Percentiles rank a stretch among this genome's conserved stretches.
Evolutionary conservation across 805 yeast species (phyloP).

Genomic region (Saccharomycopsis schoenii): DNA sequence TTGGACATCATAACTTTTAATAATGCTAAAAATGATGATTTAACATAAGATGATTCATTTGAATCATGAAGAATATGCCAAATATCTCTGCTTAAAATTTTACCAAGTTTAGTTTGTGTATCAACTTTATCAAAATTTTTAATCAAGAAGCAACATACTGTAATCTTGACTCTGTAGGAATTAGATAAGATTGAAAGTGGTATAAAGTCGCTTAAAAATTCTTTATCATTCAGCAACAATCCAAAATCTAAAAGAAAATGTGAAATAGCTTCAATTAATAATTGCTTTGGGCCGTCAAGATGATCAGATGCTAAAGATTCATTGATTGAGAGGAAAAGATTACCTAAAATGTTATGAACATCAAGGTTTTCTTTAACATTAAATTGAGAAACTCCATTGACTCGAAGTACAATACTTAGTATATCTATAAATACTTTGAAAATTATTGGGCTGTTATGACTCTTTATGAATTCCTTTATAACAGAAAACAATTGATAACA

Average conservation of each 20-base stretch:
- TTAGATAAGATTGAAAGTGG: slow-evolving; percentile 30
- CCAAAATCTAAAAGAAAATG: slow-evolving; percentile 24
- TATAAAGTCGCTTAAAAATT: slow-evolving; percentile 24
- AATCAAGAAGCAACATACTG: slow-evolving; percentile 29
- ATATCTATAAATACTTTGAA: slow-evolving; percentile 28
- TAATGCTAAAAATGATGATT: slow-evolving; percentile 31
- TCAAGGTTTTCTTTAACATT: not conserved
- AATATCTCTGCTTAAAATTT: not conserved
- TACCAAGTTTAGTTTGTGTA: not conserved
- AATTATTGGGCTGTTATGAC: slow-evolving; percentile 24
- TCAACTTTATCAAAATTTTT: not conserved
- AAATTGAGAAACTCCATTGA: slow-evolving; percentile 1
- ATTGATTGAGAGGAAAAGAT: not conserved
- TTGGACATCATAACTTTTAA: slow-evolving; percentile 21
- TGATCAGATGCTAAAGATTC: slow-evolving; percentile 8
- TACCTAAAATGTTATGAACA: not conserved
- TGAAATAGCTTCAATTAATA: slow-evolving; percentile 30
- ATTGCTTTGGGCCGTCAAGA: slow-evolving; percentile 42
- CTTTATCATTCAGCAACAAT: slow-evolving; percentile 14
- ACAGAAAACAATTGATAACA: slow-evolving; percentile 18
- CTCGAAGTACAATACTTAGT: slow-evolving; percentile 17
- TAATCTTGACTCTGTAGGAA: slow-evolving; percentile 36
- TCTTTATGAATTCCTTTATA: not conserved
- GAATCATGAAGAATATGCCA: slow-evolving; percentile 1
- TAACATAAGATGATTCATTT: slow-evolving; percentile 34